These are phyloP conservation scores for Chaetomium strumarium DNA, from an alignment of 2,329 filamentous ascomycete species.

Conservation along the genomic window DNA sequence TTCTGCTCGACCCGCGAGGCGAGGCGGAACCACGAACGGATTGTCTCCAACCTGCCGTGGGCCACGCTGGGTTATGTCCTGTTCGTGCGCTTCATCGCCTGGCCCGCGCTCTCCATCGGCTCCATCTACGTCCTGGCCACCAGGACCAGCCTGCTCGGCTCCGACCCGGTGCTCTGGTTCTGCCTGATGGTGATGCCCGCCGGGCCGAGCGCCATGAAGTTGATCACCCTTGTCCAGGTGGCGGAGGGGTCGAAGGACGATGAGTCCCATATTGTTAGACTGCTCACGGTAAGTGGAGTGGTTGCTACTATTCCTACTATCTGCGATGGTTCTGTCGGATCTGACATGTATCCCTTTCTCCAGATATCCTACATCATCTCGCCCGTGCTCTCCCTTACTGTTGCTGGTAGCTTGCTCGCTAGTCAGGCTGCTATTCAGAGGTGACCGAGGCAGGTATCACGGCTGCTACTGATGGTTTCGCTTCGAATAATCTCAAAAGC, in stretches of 20 bases:
- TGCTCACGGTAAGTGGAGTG: constrained; percentile 28
- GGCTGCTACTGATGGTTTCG: too few species aligned
- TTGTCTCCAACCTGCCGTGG: constrained; percentile 38
- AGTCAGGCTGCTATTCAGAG: constrained; percentile 16
- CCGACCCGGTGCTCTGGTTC: constrained; percentile 63
- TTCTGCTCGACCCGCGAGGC: constrained; percentile 50
- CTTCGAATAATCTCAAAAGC: too few species aligned
- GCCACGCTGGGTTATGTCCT: constrained; percentile 46
- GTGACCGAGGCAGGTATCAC: neutral
- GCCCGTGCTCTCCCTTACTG: constrained; percentile 20
- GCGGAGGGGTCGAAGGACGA: constrained; percentile 35
- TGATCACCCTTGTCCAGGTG: constrained; percentile 41
- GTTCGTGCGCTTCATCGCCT: constrained; percentile 52
- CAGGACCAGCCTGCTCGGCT: constrained; percentile 43
- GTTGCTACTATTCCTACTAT: neutral
- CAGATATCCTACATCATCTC: constrained; percentile 25
- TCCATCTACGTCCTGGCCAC: constrained; percentile 50
- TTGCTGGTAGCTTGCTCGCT: constrained; percentile 20
- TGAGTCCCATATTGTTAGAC: constrained; percentile 38
- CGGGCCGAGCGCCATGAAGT: constrained; percentile 42
- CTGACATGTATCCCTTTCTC: neutral
- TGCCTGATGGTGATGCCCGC: constrained; percentile 44
- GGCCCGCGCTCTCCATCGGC: constrained; percentile 51
- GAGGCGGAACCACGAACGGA: constrained; percentile 35
- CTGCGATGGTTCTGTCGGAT: neutral